A percentile compares a stretch with the other conserved stretches of the same genome.
Conservation (phyloP, 495 filamentous ascomycete genomes). For the Aspergillus funiculosus region DNA sequence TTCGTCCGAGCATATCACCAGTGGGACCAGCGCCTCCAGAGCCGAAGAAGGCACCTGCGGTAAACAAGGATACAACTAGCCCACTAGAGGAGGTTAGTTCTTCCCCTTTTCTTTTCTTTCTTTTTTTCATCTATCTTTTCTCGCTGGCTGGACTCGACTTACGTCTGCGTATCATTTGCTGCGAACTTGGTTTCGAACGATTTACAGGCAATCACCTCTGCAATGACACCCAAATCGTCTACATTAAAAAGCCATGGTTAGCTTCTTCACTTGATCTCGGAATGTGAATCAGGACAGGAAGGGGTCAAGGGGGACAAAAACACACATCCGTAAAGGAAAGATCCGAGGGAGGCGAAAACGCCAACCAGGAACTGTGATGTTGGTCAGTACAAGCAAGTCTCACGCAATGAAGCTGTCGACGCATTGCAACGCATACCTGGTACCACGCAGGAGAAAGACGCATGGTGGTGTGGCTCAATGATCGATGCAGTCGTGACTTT, state of each 20-base stretch:
- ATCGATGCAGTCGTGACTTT: not conserved
- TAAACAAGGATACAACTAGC: constrained; percentile 64
- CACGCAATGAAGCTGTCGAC: not conserved
- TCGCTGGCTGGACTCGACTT: constrained; percentile 20
- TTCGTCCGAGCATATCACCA: constrained; percentile 38
- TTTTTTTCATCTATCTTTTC: not conserved
- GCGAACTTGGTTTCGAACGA: constrained; percentile 49
- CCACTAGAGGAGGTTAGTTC: constrained; percentile 36
- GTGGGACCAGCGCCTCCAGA: constrained; percentile 33
- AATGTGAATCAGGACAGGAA: constrained; percentile 17
- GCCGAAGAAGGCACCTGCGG: constrained; percentile 42
- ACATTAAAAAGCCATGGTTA: constrained; percentile 8
- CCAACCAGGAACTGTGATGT: constrained; percentile 50
- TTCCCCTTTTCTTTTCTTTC: not conserved
- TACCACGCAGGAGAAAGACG: constrained; percentile 51
- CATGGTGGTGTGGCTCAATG: constrained; percentile 31
- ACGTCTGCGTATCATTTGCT: constrained; percentile 51
- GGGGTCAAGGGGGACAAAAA: too few species aligned
- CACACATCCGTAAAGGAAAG: constrained; percentile 53
- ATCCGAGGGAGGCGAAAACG: constrained; percentile 58
- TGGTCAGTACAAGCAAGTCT: constrained; percentile 16
- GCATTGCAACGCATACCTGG: constrained; percentile 35
- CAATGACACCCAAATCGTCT: constrained; percentile 54
- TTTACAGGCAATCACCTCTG: constrained; percentile 49
- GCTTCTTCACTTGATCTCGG: not conserved